These are phyloP conservation scores for Salix suchowensis DNA, from an alignment of 345 rosid genomes.

Conservation along the genomic window DNA sequence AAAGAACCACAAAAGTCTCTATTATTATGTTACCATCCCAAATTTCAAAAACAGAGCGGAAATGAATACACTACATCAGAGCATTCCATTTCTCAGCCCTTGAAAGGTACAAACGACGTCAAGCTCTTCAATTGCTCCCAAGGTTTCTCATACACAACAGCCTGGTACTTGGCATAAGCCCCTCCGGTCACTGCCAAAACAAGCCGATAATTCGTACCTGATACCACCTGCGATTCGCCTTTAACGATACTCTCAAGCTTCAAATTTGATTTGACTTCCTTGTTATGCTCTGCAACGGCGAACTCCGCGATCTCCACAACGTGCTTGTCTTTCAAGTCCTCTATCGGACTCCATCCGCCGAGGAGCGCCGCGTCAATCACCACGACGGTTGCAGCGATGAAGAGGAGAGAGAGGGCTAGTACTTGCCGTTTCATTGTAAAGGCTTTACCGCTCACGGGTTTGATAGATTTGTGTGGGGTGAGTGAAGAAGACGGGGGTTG, in stretches of 20 bases:
- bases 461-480: no score
- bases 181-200: conserved; percentile 19
- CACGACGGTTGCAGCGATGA: conserved; percentile 13
- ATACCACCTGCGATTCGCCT: conserved; percentile 53
- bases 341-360: conserved; percentile 56
- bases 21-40: no score
- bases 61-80: no score
- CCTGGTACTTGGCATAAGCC: conserved; percentile 25
- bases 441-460: no score
- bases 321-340: conserved; percentile 33
- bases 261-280: conserved; percentile 9
- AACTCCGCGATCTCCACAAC: conserved; percentile 45
- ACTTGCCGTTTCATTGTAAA: no score
- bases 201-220: conserved; percentile 50
- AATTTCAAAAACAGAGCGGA: no score
- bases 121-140: conserved; percentile 39
- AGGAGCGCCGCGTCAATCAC: not conserved
- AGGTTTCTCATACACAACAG: conserved; percentile 48
- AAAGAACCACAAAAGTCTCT: no score
- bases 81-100: no score
- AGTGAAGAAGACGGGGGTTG: rapidly evolving
- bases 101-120: conserved; percentile 36
- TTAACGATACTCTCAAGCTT: conserved; percentile 27
- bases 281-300: conserved; percentile 43
- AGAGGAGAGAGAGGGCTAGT: not conserved